A percentile compares a stretch with the other conserved stretches of the same genome.
Conservation (phyloP, 768 basidiomycete genomes). For the Dioszegia crocea region DNA sequence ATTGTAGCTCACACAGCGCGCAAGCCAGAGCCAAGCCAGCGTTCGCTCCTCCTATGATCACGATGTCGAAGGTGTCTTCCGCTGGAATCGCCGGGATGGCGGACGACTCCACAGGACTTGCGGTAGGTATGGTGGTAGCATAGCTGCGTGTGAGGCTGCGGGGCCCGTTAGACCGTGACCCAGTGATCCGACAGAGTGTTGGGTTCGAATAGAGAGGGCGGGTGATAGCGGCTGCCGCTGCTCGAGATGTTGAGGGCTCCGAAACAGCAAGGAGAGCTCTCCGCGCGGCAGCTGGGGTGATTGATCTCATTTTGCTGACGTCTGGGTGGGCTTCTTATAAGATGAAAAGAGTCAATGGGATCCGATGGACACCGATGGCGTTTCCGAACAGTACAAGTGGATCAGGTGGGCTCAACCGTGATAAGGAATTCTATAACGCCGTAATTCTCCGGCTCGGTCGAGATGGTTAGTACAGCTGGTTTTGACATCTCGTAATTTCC, state of each 20-base stretch:
- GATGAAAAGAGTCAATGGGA: too few species aligned
- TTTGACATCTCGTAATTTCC: not conserved
- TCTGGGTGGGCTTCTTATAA: not conserved
- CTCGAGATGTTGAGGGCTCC: conserved; percentile 7
- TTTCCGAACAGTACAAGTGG: too few species aligned
- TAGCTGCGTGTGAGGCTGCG: not conserved
- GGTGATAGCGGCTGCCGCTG: not conserved
- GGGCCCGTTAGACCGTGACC: not conserved
- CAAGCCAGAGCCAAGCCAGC: conserved; percentile 83
- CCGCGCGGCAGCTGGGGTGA: conserved; percentile 1
- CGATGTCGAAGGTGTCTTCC: conserved; percentile 63
- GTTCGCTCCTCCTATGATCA: conserved; percentile 92
- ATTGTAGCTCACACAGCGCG: conserved; percentile 63
- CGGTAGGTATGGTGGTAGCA: not conserved
- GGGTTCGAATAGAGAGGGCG: not conserved
- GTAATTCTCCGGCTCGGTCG: not conserved
- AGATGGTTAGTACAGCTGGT: not conserved
- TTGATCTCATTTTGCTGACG: not conserved
- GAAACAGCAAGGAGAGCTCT: conserved; percentile 1
- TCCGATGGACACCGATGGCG: too few species aligned
- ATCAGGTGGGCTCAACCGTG: too few species aligned
- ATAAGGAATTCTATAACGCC: conserved; percentile 2
- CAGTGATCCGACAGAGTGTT: not conserved
- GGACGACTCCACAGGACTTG: not conserved
- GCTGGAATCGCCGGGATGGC: conserved; percentile 18